These are phyloP conservation scores for Podochytrium sp. DNA, from an alignment of 192 early-diverging fungal genomes.

Conservation along the genomic window DNA sequence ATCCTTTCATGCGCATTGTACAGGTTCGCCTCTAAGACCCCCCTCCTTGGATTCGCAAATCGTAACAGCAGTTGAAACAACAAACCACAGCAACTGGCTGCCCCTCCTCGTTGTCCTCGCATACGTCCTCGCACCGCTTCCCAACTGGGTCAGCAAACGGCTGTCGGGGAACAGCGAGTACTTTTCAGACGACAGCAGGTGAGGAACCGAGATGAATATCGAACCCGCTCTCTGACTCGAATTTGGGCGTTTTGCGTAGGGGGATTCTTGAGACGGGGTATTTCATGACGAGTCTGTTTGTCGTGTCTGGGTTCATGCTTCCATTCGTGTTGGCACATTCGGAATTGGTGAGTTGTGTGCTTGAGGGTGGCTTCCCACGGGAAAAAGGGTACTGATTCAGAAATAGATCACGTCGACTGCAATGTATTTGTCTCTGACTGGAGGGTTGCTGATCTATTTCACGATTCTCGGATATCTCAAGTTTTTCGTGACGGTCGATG, in stretches of 20 bases:
- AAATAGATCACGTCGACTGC: conserved; percentile 75
- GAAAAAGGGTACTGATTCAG: not conserved
- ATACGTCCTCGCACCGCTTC: conserved; percentile 89
- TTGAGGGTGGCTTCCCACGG: not conserved
- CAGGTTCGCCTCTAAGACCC: conserved; percentile 64
- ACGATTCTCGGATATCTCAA: conserved; percentile 74
- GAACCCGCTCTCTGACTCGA: not conserved
- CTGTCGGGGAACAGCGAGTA: conserved; percentile 59
- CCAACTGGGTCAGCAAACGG: conserved; percentile 83
- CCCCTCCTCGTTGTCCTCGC: conserved; percentile 91
- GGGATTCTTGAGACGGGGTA: conserved; percentile 61
- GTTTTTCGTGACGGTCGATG: conserved; percentile 40
- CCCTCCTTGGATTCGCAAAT: not conserved
- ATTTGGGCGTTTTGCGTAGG: conserved; percentile 32
- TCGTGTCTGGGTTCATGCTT: conserved; percentile 82
- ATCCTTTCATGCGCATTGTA: conserved; percentile 95
- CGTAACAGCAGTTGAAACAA: not conserved
- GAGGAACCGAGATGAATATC: conserved; percentile 44
- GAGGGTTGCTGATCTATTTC: conserved; percentile 91
- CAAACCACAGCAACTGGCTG: conserved; percentile 83
- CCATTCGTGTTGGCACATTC: conserved; percentile 19
- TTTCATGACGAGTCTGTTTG: conserved; percentile 90
- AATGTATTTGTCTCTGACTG: conserved; percentile 87
- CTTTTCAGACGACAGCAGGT: conserved; percentile 58
- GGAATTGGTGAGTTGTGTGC: not conserved